Evolutionary conservation across 495 filamentous ascomycete species (phyloP), one percentile per base, ranked within the genome.

Genomic region (Copromyces sp.): DNA sequence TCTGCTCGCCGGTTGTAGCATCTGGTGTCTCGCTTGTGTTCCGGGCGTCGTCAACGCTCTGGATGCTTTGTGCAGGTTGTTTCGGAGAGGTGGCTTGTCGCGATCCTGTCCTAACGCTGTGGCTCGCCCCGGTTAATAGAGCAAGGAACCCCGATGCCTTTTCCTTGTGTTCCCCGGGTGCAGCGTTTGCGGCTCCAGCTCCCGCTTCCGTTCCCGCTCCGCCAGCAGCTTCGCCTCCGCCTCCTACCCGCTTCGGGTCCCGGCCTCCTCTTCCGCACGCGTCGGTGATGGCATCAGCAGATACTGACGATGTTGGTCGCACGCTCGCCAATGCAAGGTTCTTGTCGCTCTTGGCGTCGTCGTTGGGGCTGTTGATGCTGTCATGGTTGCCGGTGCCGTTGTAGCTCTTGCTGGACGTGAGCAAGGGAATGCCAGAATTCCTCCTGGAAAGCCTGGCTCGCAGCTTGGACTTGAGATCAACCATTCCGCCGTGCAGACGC

Each of bases 401-500:
- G 77, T 77, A 79, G 75, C 77, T 80, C 35, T 70, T 72, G 42
- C 68, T 42, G 17, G 81, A 78, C 37, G 81, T 75, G 17, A 83
- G 68, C 39, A 80, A 79, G 39, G 80, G 79, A 45, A 80, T 74
- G 24, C 77, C 79, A 39, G 84, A 86, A 68, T 83, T 77, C 75
- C 85, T 77, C 70, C 86, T 80, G 68, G 79, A 77, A 72, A 87
- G 82, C 73, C 82, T 86, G 75, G 83, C 81, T 71, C 83, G 83
- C 71, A 87, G 79, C 65, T 82, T 83, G 72, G 82, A 77, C 77
- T 77, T 83, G 69, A 87, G 77, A 72, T 84, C 84, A 74, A 84
- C 85, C 80, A 86, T 86, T n/a, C 44, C 70, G 70, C 53, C 53
- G 53, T 35, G 53, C 53, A 65, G 53, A 65, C 53, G 53, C 53